phyloP scores from a whole-genome alignment of 352 stramenopile genomes.

The Globisporangium acanthophoron region DNA sequence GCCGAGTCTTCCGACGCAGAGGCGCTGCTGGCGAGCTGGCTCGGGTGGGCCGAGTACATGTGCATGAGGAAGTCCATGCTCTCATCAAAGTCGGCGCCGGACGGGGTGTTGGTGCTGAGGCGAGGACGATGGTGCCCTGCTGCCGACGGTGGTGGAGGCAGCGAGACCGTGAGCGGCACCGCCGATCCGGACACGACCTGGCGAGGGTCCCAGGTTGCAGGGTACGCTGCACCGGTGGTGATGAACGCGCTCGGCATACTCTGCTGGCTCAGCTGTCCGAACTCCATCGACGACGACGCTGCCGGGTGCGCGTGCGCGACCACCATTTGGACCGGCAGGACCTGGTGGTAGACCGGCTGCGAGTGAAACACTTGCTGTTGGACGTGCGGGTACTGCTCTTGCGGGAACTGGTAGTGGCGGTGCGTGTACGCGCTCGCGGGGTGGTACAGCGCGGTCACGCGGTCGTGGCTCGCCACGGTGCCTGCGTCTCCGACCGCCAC shows the following conservation, averaged over 20 bases:
- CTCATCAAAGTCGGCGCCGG: constrained; percentile 45
- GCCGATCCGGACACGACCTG: constrained; percentile 9
- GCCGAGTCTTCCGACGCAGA: too few species aligned
- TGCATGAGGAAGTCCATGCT: constrained; percentile 84
- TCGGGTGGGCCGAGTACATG: constrained; percentile 52
- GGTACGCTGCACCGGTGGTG: constrained; percentile 21
- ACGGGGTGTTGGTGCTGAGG: neutral
- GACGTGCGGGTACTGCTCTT: neutral
- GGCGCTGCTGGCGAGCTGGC: constrained; percentile 17
- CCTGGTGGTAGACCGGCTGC: constrained; percentile 8
- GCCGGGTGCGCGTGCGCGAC: constrained; percentile 1
- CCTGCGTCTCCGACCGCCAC: neutral
- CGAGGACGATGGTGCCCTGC: neutral
- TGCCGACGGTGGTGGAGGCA: neutral
- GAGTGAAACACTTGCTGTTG: neutral
- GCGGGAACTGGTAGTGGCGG: constrained; percentile 6
- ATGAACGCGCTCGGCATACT: constrained; percentile 39
- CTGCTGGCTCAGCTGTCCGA: constrained; percentile 32
- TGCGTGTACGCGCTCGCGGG: neutral
- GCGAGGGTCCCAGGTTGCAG: constrained; percentile 20
- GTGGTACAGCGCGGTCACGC: constrained; percentile 5
- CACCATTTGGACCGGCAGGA: constrained; percentile 1
- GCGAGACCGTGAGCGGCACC: neutral
- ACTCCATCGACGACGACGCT: constrained; percentile 21
- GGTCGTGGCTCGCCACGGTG: constrained; percentile 5